These are phyloP conservation scores for Friedmanniomyces endolithicus DNA, from an alignment of 495 filamentous ascomycete genomes.

Conservation along the genomic window DNA sequence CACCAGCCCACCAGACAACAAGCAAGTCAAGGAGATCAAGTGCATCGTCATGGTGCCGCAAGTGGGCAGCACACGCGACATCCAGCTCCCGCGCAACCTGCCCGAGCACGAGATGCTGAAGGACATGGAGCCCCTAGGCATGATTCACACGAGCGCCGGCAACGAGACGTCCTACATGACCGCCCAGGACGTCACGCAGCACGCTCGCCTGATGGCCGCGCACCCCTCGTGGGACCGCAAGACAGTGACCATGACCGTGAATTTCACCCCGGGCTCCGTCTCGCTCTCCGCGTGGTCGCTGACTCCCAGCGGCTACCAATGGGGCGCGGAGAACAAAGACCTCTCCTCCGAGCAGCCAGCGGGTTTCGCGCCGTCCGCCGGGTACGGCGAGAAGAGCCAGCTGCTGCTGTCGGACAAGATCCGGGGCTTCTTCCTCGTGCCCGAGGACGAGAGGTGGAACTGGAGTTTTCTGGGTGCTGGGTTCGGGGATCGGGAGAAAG, in stretches of 20 bases:
- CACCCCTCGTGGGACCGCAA: slow-evolving; percentile 87
- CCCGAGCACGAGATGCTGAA: slow-evolving; percentile 78
- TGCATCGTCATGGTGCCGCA: slow-evolving; percentile 97
- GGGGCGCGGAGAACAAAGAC: slow-evolving; percentile 95
- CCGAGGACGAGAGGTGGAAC: slow-evolving; percentile 87
- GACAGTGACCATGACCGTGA: slow-evolving; percentile 89
- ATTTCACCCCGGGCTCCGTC: slow-evolving; percentile 97
- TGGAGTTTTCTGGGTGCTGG: slow-evolving; percentile 93
- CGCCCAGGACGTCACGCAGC: slow-evolving; percentile 83
- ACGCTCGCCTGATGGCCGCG: slow-evolving; percentile 72
- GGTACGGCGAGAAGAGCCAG: slow-evolving; percentile 92
- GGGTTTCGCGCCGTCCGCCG: slow-evolving; percentile 63
- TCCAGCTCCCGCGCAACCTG: slow-evolving; percentile 81
- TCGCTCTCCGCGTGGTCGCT: slow-evolving; percentile 87
- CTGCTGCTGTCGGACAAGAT: slow-evolving; percentile 83
- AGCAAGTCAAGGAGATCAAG: slow-evolving; percentile 90
- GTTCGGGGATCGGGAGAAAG: slow-evolving; percentile 82
- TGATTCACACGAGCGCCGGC: slow-evolving; percentile 91
- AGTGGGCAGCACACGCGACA: slow-evolving; percentile 82
- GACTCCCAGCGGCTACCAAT: slow-evolving; percentile 85
- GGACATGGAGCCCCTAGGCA: slow-evolving; percentile 77
- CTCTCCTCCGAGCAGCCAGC: slow-evolving; percentile 78
- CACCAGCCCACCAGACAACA: slow-evolving; percentile 81
- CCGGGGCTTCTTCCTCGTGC: slow-evolving; percentile 87
- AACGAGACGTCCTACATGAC: slow-evolving; percentile 96